These are phyloP conservation scores for Pichia eremophila DNA, from an alignment of 805 yeast species.

Conservation along the genomic window DNA sequence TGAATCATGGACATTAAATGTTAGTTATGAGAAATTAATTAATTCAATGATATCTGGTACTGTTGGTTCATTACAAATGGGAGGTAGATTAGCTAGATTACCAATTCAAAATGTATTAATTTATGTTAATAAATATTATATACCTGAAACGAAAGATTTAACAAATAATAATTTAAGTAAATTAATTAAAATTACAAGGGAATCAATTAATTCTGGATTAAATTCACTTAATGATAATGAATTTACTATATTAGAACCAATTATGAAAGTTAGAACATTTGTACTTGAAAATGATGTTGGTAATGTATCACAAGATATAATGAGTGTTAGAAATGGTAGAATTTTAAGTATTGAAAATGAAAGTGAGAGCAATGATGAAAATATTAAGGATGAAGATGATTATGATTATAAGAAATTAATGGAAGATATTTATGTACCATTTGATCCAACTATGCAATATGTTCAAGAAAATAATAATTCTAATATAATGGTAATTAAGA, in stretches of 20 bases:
- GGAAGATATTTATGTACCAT: constrained; percentile 59
- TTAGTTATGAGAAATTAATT: constrained; percentile 39
- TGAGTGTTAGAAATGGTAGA: constrained; percentile 66
- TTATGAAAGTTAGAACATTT: constrained; percentile 66
- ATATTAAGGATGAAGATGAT: constrained; percentile 11
- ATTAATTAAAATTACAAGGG: constrained; percentile 37
- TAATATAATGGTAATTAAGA: constrained; percentile 52
- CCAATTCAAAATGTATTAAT: constrained; percentile 55
- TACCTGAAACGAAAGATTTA: constrained; percentile 38
- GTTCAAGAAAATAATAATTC: constrained; percentile 16
- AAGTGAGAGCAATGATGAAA: constrained; percentile 21
- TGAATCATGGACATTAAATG: constrained; percentile 37
- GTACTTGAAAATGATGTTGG: constrained; percentile 72
- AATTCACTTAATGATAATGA: constrained; percentile 16
- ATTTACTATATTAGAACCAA: constrained; percentile 71
- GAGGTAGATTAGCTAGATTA: constrained; percentile 51
- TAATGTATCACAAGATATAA: constrained; percentile 72
- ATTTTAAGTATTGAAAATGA: constrained; percentile 69
- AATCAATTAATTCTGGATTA: constrained; percentile 33
- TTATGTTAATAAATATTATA: constrained; percentile 39
- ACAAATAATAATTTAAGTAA: constrained; percentile 24
- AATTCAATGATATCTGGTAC: constrained; percentile 51
- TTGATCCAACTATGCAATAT: constrained; percentile 53
- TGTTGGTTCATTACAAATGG: constrained; percentile 53
- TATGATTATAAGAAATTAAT: constrained; percentile 48